Percentiles rank a stretch among this genome's conserved stretches.
Evolutionary conservation across 108 stramenopile species (phyloP).

Genomic region (Aureococcus anophagefferens): DNA sequence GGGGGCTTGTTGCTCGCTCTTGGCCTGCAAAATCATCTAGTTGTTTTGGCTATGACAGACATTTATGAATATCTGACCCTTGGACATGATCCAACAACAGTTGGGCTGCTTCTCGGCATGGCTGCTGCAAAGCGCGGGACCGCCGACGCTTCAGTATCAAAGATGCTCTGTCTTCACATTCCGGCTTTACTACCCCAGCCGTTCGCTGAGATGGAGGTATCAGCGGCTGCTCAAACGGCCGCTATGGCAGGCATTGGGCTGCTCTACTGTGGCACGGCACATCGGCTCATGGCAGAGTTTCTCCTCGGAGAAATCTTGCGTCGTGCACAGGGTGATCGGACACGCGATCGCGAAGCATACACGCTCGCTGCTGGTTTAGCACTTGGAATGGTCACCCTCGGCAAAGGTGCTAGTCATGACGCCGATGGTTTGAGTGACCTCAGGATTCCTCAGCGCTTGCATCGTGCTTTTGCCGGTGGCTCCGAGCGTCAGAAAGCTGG

Average conservation of each 20-base stretch:
- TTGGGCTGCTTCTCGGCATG: slow-evolving; percentile 88
- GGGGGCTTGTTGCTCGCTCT: slow-evolving; percentile 88
- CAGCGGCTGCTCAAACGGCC: slow-evolving; percentile 71
- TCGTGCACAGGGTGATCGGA: slow-evolving; percentile 50
- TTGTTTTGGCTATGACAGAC: slow-evolving; percentile 81
- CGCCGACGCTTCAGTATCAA: slow-evolving; percentile 73
- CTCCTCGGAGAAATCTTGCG: slow-evolving; percentile 85
- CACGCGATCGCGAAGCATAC: slow-evolving; percentile 67
- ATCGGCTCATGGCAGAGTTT: slow-evolving; percentile 95
- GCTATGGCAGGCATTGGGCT: slow-evolving; percentile 82
- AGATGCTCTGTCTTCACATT: slow-evolving; percentile 96
- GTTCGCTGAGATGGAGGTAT: slow-evolving; percentile 77
- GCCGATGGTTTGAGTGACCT: slow-evolving; percentile 48
- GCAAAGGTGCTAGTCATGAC: slow-evolving; percentile 23
- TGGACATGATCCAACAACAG: slow-evolving; percentile 85
- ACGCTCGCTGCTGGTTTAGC: slow-evolving; percentile 78
- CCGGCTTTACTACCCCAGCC: slow-evolving; percentile 80
- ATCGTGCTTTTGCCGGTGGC: slow-evolving; percentile 71
- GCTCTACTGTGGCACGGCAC: slow-evolving; percentile 73
- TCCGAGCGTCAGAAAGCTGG: slow-evolving; percentile 13
- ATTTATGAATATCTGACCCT: slow-evolving; percentile 91
- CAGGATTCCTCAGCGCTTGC: slow-evolving; percentile 78
- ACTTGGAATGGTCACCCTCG: slow-evolving; percentile 75
- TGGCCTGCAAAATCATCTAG: slow-evolving; percentile 82
- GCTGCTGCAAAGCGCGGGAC: slow-evolving; percentile 83